These are phyloP conservation scores for Rhododendron williamsianum DNA, from an alignment of 148 eudicot genomes.

Conservation along the genomic window DNA sequence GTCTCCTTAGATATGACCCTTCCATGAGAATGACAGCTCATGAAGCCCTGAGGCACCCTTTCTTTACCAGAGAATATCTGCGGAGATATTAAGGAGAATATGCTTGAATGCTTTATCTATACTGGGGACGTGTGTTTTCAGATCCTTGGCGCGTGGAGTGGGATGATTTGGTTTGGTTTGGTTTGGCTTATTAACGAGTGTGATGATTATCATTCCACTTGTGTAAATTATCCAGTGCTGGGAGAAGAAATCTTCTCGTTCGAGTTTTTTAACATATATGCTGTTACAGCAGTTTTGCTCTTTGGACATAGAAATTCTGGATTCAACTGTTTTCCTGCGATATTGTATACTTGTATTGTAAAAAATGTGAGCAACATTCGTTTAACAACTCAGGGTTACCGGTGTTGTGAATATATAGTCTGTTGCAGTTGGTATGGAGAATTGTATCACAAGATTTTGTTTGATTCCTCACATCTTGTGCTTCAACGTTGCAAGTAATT, in stretches of 20 bases:
- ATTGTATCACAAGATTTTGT: background rate
- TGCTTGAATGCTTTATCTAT: background rate
- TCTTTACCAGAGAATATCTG: slow-evolving; percentile 35
- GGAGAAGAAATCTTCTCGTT: background rate
- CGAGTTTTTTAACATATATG: background rate
- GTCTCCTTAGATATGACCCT: slow-evolving; percentile 47
- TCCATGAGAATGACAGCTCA: slow-evolving; percentile 41
- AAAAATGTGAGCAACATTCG: background rate
- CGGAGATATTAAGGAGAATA: slow-evolving; percentile 13
- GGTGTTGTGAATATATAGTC: background rate
- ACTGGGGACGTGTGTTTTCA: background rate
- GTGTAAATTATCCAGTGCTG: background rate
- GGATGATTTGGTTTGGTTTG: background rate
- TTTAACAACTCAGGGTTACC: background rate
- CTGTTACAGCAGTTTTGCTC: slow-evolving; percentile 2
- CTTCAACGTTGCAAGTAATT: slow-evolving; percentile 21
- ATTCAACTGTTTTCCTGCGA: background rate
- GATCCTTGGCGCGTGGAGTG: background rate
- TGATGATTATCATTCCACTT: background rate
- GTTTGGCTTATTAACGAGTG: background rate
- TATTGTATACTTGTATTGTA: background rate
- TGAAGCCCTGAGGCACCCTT: slow-evolving; percentile 54
- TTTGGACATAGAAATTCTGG: background rate
- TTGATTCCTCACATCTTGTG: background rate
- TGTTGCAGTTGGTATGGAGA: background rate